Evolutionary conservation across 768 basidiomycete genomes (phyloP), one percentile per base, ranked within the genome.

Genomic region (Rhizopogon vinicolor): DNA sequence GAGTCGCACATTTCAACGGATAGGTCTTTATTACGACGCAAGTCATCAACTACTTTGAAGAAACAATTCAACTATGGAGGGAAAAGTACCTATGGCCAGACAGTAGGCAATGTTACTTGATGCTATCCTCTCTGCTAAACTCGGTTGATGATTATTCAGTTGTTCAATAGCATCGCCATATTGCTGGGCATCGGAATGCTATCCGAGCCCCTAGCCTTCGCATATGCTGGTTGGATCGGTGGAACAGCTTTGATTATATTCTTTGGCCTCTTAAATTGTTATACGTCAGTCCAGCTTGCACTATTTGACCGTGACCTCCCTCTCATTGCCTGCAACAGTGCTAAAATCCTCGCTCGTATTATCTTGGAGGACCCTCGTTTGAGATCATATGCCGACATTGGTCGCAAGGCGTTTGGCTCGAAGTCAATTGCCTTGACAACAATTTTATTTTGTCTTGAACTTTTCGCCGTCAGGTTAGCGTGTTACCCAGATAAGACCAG

Each of bases 121-220:
- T 49, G 14, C 3, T 14, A 37, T 16, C 16, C 5, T 10, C 14
- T 16, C 37, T 37, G 5, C 33, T 49, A 37, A 45, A 28, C 51
- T 53, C 57, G 35, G 44, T 60, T 55, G 10, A 59, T 37, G 14
- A 59, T 37, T 14, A 2, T 40, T 37, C 55, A 92, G 92, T 71
- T 96, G n/a, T 93, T 93, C 71, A 95, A 95, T 62, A 86, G 86
- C 9, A 89, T 87, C 33, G 91, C 91, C 13, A 89, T 94, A 35
- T 74, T 96, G 10, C 76, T 93, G 18, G 93, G 93, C 6, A 87
- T 95, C 58, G 93, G 93, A 4, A 86, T 96, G 78, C 78, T 95
- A 16, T 91, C 91, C 12, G 86, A 92, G 65, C 92, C 93, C 0
- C 76, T 97, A 25, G 95, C 95, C 0, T 96, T 97, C 63, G 84